phyloP scores from a whole-genome alignment of 2,329 filamentous ascomycete genomes.

The Cladorrhinum sp. region DNA sequence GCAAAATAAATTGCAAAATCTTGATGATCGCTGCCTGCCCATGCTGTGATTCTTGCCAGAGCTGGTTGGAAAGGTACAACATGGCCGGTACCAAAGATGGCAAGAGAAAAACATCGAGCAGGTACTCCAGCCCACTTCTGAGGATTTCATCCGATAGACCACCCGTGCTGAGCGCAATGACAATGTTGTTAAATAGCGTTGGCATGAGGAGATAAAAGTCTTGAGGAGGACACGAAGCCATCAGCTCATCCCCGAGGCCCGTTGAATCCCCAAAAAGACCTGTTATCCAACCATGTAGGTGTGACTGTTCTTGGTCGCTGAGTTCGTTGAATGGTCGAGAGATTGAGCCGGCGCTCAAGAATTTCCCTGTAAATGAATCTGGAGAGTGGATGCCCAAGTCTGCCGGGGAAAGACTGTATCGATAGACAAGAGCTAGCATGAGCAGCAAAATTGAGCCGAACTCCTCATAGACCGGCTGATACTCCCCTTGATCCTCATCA shows the following conservation, averaged over 20 bases:
- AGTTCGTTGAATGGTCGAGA: slow-evolving; percentile 59
- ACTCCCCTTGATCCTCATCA: slow-evolving; percentile 79
- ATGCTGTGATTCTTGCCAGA: slow-evolving; percentile 61
- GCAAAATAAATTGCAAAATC: slow-evolving; percentile 69
- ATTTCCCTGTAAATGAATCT: slow-evolving; percentile 66
- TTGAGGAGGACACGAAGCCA: slow-evolving; percentile 78
- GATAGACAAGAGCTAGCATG: slow-evolving; percentile 70
- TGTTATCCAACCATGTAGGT: slow-evolving; percentile 72
- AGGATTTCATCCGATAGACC: slow-evolving; percentile 66
- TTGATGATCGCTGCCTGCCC: slow-evolving; percentile 68
- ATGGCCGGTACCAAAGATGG: slow-evolving; percentile 74
- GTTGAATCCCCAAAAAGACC: slow-evolving; percentile 73
- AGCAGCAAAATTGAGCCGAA: slow-evolving; percentile 75
- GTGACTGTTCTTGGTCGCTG: slow-evolving; percentile 59
- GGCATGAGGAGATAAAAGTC: slow-evolving; percentile 79
- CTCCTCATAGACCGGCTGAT: slow-evolving; percentile 82
- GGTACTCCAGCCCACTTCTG: slow-evolving; percentile 73
- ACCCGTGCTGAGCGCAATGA: slow-evolving; percentile 65
- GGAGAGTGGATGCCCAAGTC: slow-evolving; percentile 61
- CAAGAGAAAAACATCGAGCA: slow-evolving; percentile 77
- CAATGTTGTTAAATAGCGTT: slow-evolving; percentile 71
- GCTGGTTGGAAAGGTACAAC: slow-evolving; percentile 66
- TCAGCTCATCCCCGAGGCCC: slow-evolving; percentile 74
- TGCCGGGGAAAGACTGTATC: slow-evolving; percentile 63
- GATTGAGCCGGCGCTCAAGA: slow-evolving; percentile 59